These are phyloP conservation scores for Pisolithus sp. DNA, from an alignment of 768 basidiomycete species.

Conservation along the genomic window DNA sequence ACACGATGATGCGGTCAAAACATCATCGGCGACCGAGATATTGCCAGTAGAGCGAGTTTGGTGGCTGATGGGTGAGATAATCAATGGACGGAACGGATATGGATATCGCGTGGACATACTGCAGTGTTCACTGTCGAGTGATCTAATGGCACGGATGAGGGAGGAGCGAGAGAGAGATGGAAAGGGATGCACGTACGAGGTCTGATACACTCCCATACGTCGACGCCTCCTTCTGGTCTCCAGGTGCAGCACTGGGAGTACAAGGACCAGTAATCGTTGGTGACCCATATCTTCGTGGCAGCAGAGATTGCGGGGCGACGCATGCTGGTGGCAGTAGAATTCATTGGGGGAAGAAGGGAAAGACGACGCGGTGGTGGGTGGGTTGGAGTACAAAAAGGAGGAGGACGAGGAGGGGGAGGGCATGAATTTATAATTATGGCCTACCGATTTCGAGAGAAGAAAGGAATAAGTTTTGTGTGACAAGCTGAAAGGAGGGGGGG, in stretches of 20 bases:
- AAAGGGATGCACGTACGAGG: constrained; percentile 45
- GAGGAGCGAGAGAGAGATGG: background rate
- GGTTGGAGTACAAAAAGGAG: constrained; percentile 4
- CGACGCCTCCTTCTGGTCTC: constrained; percentile 62
- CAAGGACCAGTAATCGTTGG: constrained; percentile 56
- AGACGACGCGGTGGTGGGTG: background rate
- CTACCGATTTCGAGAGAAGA: constrained; percentile 22
- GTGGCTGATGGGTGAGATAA: constrained; percentile 29
- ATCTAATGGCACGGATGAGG: constrained; percentile 34
- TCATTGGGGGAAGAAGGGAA: background rate
- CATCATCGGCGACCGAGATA: constrained; percentile 40
- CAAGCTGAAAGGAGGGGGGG: constrained; percentile 8
- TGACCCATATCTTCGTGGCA: constrained; percentile 66
- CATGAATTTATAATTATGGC: constrained; percentile 5
- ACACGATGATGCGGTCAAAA: background rate
- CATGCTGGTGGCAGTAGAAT: constrained; percentile 19
- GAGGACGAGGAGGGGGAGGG: constrained; percentile 13
- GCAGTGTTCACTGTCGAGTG: constrained; percentile 49
- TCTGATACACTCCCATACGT: constrained; percentile 70
- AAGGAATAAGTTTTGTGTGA: constrained; percentile 20
- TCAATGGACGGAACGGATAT: background rate
- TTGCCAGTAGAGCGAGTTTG: constrained; percentile 39
- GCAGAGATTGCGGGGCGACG: constrained; percentile 43
- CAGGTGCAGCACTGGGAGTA: constrained; percentile 67
- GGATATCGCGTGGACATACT: constrained; percentile 15